Evolutionary conservation across 306 rosid species (phyloP).

Genomic region (Vigna radiata): DNA sequence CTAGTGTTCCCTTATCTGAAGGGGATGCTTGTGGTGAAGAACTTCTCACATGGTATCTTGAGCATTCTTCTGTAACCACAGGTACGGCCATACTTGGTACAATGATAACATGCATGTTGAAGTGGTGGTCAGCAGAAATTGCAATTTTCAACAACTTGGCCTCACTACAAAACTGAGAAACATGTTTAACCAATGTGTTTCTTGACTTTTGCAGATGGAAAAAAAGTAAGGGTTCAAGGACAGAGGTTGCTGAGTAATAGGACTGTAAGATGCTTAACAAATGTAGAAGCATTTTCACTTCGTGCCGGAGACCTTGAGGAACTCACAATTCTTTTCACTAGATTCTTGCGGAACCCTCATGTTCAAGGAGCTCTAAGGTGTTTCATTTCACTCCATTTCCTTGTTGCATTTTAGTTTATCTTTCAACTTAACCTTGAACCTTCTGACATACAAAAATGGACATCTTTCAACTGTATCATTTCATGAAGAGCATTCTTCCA

Average conservation of each 20-base stretch:
- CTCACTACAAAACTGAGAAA: neutral
- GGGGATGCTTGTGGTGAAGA: constrained; percentile 92
- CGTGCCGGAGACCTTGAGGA: constrained; percentile 82
- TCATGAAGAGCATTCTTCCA: constrained; percentile 6
- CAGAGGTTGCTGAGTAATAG: constrained; percentile 48
- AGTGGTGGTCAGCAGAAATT: neutral
- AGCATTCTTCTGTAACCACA: constrained; percentile 58
- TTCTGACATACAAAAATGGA: neutral
- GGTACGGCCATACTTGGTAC: constrained; percentile 14
- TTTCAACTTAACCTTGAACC: constrained; percentile 17
- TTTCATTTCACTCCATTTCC: constrained; percentile 30
- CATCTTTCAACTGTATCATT: neutral
- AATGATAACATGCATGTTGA: neutral
- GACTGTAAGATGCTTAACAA: constrained; percentile 69
- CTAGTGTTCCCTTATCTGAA: constrained; percentile 52
- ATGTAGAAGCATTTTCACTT: constrained; percentile 84
- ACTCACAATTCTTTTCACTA: constrained; percentile 70
- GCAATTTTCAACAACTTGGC: neutral
- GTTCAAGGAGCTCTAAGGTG: constrained; percentile 83
- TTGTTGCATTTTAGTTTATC: constrained; percentile 8
- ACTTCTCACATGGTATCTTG: constrained; percentile 80
- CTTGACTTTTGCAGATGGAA: constrained; percentile 62
- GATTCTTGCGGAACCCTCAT: constrained; percentile 74
- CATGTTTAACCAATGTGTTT: constrained; percentile 18
- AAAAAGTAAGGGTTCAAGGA: constrained; percentile 60